Evolutionary conservation across 768 basidiomycete species (phyloP), one percentile per base, ranked within the genome.

Genomic region (Fibroporia radiculosa): DNA sequence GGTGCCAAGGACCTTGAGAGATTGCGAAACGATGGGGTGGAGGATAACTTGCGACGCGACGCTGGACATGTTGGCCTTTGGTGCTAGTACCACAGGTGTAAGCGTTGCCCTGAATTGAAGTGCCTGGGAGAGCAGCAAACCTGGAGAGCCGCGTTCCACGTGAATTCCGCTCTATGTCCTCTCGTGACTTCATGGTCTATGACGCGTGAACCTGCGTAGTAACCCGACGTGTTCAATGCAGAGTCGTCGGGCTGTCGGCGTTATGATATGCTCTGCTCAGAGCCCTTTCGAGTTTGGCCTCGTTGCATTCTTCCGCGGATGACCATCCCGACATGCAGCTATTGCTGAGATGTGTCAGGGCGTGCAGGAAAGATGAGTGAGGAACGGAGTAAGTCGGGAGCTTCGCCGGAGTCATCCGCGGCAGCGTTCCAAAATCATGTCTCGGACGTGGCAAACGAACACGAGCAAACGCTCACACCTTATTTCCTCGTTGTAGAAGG

Each of bases 41-140:
- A 97, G 75, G 46, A 97, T 72, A 50, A 95, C 59, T 57, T 93
- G 87, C 16, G 83, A 78, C 19, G 82, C 81, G 40, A 78, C 51
- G 53, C 59, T 68, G 49, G 66, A 53, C 65, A 66, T 67, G 37
- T 18, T 47, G 42, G 19, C 31, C 25, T 16, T 32, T 31, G 16
- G 36, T 22, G 44, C 29, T n/a, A n/a, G 47, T 31, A n/a, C 29
- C 8, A 22, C 8, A 16, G 36, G 36, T 37, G 20, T 37, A 22
- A 37, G 36, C 36, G 20, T 11, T 43, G 45, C 50, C 47, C 44
- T 14, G 8, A 16, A 47, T 44, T 35, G 40, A 40, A 45, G 42
- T n/a, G n/a, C 44, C 44, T 32, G 33, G 40, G 49, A 48, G n/a
- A n/a, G n/a, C n/a, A n/a, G n/a, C n/a, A n/a, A 44, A 44, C 43